Base-by-base conservation (phyloP, 371 early-diverging fungal genomes). In the Batkoa obscura region DNA sequence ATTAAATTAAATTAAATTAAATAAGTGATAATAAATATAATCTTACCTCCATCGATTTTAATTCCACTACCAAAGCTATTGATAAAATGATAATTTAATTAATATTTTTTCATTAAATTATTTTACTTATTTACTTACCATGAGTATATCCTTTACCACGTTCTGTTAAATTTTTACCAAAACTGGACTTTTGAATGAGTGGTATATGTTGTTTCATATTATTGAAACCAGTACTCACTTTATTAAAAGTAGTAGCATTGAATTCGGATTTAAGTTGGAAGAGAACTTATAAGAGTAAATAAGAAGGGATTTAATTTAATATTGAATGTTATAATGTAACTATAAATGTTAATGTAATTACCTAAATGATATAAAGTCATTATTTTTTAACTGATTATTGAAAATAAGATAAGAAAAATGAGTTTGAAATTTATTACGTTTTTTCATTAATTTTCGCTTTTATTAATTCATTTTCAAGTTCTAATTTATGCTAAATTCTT, bases 161-260 rank as follows among this genome's bases (percentile, higher is more conserved):
- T 12, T 54, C 42, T 2, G 55, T 54, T 10, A 54, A 13, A 43
- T 54, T 54, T 3, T 54, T 43, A 42, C 55, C 55, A 54, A 37
- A 37, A 13, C 4, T 12, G 13, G 31, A 42, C 12, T 23, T 38
- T 33, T 54, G 17, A 30, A 54, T 33, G 10, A 42, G 15, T 6
- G 55, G 41, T 17, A 54, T 54, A 15, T 54, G 38, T 32, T 39
- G 39, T 13, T n/a, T 12, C 55, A 54, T 54, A 6, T 54, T 10
- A 15, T 54, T 37, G 13, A 54, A 39, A 1, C 41, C 12, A 30
- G n/a, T 15, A 39, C n/a, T 32, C 31, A 43, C 37, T 13, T 39
- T 17, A 31, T 54, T 15, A 43, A 43, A 37, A 43, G 15, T 43
- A 15, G 39, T 15, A 31, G 30, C 33, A 8, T 10, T 2, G 31